Conservation (phyloP, 1,284 basidiomycete species). For the Apiotrichum siamense region DNA sequence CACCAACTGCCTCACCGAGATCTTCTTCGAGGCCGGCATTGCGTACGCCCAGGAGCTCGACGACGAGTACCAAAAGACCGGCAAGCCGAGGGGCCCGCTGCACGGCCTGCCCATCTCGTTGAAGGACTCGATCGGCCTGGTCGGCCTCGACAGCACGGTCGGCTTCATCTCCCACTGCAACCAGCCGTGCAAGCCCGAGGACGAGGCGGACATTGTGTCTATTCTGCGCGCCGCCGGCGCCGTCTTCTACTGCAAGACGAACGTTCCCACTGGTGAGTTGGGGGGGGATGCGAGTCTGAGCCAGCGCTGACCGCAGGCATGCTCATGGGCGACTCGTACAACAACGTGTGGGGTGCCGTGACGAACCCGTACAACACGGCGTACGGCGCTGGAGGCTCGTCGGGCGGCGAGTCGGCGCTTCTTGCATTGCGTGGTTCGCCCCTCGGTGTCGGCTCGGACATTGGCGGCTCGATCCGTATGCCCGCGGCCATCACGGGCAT, state of each 20-base stretch:
- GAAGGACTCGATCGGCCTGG: slow-evolving; percentile 26
- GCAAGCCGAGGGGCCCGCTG: slow-evolving; percentile 44
- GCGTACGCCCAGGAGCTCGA: slow-evolving; percentile 45
- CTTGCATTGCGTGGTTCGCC: slow-evolving; percentile 56
- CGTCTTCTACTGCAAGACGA: slow-evolving; percentile 27
- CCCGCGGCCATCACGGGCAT: slow-evolving; percentile 14
- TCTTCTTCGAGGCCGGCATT: slow-evolving; percentile 44
- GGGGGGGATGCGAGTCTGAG: too few relatives aligned
- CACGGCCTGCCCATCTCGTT: slow-evolving; percentile 50
- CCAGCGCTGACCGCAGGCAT: not conserved
- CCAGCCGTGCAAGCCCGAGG: slow-evolving; percentile 1
- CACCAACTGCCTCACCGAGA: slow-evolving; percentile 46
- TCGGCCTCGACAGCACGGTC: slow-evolving; percentile 30
- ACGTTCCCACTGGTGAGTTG: slow-evolving; percentile 16
- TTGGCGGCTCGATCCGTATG: slow-evolving; percentile 22
- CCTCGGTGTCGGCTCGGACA: slow-evolving; percentile 56
- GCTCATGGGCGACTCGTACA: slow-evolving; percentile 13
- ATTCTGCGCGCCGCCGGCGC: slow-evolving; percentile 19
- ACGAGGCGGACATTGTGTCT: slow-evolving; percentile 13
- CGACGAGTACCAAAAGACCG: slow-evolving; percentile 36
- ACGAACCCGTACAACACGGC: slow-evolving; percentile 40
- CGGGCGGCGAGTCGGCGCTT: slow-evolving; percentile 61
- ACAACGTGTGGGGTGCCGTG: slow-evolving; percentile 30
- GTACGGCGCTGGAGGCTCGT: slow-evolving; percentile 56
- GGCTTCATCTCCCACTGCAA: slow-evolving; percentile 18